Evolutionary conservation across 257 asterid genomes (phyloP).

Genomic region (Nicotiana tabacum): DNA sequence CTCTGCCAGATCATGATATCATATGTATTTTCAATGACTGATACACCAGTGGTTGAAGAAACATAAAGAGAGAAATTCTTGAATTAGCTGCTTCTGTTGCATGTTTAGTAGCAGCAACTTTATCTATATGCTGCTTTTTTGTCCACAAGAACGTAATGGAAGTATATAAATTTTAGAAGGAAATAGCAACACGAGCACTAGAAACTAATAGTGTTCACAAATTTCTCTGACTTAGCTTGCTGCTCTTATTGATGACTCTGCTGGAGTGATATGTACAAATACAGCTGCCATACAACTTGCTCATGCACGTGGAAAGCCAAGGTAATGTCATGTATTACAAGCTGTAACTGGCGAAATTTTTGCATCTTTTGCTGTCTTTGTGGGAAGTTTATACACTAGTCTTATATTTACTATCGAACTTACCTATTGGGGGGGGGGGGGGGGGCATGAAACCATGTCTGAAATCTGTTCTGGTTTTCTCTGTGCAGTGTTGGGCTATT

Average conservation of each 20-base stretch:
- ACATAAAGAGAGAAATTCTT: background rate
- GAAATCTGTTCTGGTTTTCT: background rate
- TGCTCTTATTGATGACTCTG: constrained; percentile 76
- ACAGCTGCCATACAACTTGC: constrained; percentile 88
- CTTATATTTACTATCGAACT: background rate
- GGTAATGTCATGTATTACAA: constrained; percentile 36
- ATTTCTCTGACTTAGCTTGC: constrained; percentile 47
- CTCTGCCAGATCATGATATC: background rate
- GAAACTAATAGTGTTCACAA: background rate
- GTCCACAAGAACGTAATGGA: background rate
- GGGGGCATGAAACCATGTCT: background rate
- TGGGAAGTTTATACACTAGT: background rate
- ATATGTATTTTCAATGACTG: background rate
- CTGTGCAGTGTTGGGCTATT: constrained; percentile 62
- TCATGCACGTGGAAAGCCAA: constrained; percentile 68
- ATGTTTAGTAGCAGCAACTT: background rate
- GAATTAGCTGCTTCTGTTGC: background rate
- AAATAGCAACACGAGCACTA: background rate
- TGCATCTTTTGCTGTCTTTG: background rate
- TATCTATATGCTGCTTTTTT: background rate
- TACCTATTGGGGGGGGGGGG: background rate
- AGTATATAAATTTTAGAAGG: background rate
- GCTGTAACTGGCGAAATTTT: background rate
- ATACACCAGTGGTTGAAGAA: background rate
- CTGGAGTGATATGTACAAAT: constrained; percentile 75